A percentile compares a stretch with the other conserved stretches of the same genome.
These are phyloP conservation scores for Clavaria fumosa DNA, from an alignment of 768 basidiomycete species.

Conservation along the genomic window DNA sequence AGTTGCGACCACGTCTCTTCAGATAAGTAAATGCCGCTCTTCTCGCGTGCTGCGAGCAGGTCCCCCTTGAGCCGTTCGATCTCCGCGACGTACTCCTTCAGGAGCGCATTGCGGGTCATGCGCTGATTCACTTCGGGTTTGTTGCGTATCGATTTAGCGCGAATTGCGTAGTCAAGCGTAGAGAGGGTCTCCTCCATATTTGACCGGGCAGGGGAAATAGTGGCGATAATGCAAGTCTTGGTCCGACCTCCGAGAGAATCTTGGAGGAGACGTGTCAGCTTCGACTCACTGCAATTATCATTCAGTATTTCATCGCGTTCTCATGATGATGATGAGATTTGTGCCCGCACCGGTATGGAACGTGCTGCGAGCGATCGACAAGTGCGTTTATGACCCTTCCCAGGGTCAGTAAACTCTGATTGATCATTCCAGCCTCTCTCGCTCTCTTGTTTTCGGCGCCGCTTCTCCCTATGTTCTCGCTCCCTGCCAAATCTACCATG, in stretches of 20 bases:
- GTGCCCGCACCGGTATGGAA: slow-evolving; percentile 77
- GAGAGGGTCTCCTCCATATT: slow-evolving; percentile 97
- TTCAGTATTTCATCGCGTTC: background rate
- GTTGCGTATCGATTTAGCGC: slow-evolving; percentile 91
- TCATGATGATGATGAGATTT: background rate
- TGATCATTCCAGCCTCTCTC: slow-evolving; percentile 97
- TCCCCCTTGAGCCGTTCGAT: slow-evolving; percentile 89
- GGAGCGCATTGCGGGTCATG: slow-evolving; percentile 78
- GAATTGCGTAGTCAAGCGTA: slow-evolving; percentile 90
- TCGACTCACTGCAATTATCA: slow-evolving; percentile 58
- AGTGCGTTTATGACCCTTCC: slow-evolving; percentile 93
- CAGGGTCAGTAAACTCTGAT: slow-evolving; percentile 90
- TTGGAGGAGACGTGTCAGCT: slow-evolving; percentile 92
- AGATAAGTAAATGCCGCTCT: slow-evolving; percentile 91
- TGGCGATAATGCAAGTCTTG: slow-evolving; percentile 96
- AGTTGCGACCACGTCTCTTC: slow-evolving; percentile 85
- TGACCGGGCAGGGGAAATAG: slow-evolving; percentile 82
- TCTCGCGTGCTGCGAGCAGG: slow-evolving; percentile 80
- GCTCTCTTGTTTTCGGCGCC: slow-evolving; percentile 94
- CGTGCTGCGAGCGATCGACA: slow-evolving; percentile 81
- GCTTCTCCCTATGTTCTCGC: slow-evolving; percentile 91
- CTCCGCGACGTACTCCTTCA: slow-evolving; percentile 89
- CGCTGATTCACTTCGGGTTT: slow-evolving; percentile 91
- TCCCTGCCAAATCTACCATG: slow-evolving; percentile 92
- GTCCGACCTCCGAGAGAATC: slow-evolving; percentile 97